These are phyloP conservation scores for Psidium guajava DNA, from an alignment of 345 rosid genomes.

Conservation along the genomic window DNA sequence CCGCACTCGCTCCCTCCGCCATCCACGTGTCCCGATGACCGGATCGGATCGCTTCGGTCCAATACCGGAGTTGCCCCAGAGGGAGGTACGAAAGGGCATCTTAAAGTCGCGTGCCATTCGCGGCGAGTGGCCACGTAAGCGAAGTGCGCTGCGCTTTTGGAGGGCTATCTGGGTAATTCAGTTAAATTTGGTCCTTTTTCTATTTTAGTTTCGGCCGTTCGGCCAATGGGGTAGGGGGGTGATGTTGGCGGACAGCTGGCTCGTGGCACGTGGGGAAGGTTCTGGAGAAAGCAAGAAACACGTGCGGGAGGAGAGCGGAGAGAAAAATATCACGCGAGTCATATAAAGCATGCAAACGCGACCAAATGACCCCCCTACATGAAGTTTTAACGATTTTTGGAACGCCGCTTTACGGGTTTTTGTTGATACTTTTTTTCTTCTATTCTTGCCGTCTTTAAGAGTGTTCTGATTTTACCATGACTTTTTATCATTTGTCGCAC, in stretches of 20 bases:
- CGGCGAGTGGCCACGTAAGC: conserved; percentile 9
- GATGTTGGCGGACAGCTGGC: conserved; percentile 35
- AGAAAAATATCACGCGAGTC: no score
- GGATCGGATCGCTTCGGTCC: not conserved
- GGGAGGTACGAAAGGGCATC: not conserved
- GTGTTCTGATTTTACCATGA: no score
- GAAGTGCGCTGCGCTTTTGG: not conserved
- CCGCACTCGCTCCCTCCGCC: not conserved
- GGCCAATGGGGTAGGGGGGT: conserved; percentile 13
- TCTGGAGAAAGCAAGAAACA: not conserved
- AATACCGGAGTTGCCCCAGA: not conserved
- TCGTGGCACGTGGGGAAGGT: not conserved
- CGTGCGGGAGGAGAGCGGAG: not conserved
- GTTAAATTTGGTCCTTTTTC: rapidly evolving
- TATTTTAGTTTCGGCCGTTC: not conserved
- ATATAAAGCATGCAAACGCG: no score
- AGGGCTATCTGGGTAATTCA: conserved; percentile 13
- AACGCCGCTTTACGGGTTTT: no score
- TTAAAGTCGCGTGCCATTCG: not conserved
- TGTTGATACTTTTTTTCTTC: no score
- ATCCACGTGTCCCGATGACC: not conserved
- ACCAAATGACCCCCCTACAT: no score
- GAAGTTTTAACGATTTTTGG: no score
- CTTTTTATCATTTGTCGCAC: no score
- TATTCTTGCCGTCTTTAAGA: no score